These are phyloP conservation scores for Zygosaccharomyces pseudobailii DNA, from an alignment of 1,139 yeast species.

Conservation along the genomic window DNA sequence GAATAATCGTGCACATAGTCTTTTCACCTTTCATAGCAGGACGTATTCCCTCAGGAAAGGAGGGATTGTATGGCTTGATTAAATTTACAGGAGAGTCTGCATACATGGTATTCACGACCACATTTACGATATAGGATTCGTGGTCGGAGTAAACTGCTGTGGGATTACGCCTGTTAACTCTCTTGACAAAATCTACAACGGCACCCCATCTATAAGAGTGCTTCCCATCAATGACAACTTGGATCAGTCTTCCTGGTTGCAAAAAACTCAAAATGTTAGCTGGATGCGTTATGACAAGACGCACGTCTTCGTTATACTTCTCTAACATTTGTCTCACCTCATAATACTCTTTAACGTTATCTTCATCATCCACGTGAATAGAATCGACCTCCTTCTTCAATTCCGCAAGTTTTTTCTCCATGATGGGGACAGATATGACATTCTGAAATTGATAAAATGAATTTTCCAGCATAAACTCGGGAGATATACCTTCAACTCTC, in stretches of 20 bases:
- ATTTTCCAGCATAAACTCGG: slow-evolving; percentile 92
- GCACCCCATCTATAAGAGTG: slow-evolving; percentile 93
- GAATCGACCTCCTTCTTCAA: slow-evolving; percentile 46
- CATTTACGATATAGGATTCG: slow-evolving; percentile 83
- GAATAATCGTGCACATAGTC: slow-evolving; percentile 71
- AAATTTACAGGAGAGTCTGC: slow-evolving; percentile 69
- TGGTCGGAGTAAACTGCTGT: slow-evolving; percentile 61
- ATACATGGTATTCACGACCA: slow-evolving; percentile 74
- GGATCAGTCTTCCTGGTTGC: slow-evolving; percentile 82
- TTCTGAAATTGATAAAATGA: slow-evolving; percentile 96
- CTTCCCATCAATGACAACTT: slow-evolving; percentile 46
- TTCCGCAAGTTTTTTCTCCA: slow-evolving; percentile 60
- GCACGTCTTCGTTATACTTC: slow-evolving; percentile 68
- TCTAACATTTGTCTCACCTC: slow-evolving; percentile 70
- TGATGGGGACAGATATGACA: slow-evolving; percentile 78
- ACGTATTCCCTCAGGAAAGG: slow-evolving; percentile 79
- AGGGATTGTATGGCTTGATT: slow-evolving; percentile 65
- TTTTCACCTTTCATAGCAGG: slow-evolving; percentile 73
- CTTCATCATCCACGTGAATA: slow-evolving; percentile 67
- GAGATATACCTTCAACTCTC: slow-evolving; percentile 97
- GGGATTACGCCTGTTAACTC: slow-evolving; percentile 56
- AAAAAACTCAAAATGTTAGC: slow-evolving; percentile 76
- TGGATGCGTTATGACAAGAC: slow-evolving; percentile 88
- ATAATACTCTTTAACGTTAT: slow-evolving; percentile 70
- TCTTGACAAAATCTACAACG: slow-evolving; percentile 69